Evolutionary conservation across 1,139 yeast species (phyloP).

Genomic region (Blastobotrys ciferrii): DNA sequence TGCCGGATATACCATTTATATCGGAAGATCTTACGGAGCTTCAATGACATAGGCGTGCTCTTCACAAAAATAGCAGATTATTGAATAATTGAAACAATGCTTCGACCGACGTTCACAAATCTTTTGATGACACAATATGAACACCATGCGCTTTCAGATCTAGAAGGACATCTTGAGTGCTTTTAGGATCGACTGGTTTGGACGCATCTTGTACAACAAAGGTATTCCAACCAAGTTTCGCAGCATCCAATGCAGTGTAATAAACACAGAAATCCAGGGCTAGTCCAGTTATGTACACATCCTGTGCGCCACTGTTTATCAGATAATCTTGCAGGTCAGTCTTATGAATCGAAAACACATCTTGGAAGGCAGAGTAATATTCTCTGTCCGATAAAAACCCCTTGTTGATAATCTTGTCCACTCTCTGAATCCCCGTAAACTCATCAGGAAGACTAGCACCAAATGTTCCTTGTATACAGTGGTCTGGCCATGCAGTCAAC

Average conservation of each 20-base stretch:
- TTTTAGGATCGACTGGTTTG: constrained; percentile 42
- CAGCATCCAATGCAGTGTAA: constrained; percentile 70
- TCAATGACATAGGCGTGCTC: too few relatives aligned
- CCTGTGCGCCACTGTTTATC: constrained; percentile 45
- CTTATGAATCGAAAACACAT: constrained; percentile 67
- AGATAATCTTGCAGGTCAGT: constrained; percentile 62
- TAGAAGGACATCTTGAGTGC: neutral
- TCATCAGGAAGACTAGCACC: constrained; percentile 63
- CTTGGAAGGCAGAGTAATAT: constrained; percentile 86
- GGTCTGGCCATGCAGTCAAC: constrained; percentile 84
- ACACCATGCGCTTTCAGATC: neutral
- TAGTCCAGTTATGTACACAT: constrained; percentile 74
- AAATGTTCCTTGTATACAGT: constrained; percentile 67
- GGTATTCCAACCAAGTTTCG: constrained; percentile 59
- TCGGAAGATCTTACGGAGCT: too few relatives aligned
- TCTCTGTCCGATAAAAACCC: constrained; percentile 74
- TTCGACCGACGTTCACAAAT: too few relatives aligned
- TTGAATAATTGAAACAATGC: too few relatives aligned
- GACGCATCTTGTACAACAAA: constrained; percentile 57
- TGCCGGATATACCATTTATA: too few relatives aligned
- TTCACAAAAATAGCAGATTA: too few relatives aligned
- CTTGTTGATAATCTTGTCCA: constrained; percentile 51
- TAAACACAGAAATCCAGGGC: constrained; percentile 87
- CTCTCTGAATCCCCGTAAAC: constrained; percentile 21
- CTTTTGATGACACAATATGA: neutral